A percentile compares a stretch with the other conserved stretches of the same genome.
phyloP scores from a whole-genome alignment of 805 yeast genomes.

The Priceomyces haplophilus region DNA sequence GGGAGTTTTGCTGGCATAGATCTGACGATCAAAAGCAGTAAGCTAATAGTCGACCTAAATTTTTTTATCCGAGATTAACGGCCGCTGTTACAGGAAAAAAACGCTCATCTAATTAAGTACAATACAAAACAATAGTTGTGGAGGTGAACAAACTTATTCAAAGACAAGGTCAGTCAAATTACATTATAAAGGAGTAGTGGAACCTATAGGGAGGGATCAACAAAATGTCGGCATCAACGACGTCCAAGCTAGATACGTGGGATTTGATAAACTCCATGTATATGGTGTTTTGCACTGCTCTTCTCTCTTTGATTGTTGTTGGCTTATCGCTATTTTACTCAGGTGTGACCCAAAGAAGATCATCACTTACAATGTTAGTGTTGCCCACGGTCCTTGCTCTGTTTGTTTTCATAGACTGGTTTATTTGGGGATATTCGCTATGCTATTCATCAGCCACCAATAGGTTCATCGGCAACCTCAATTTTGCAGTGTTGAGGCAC shows the following conservation, averaged over 20 bases:
- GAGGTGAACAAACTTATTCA: too few relatives aligned
- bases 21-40: background rate
- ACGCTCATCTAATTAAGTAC: too few relatives aligned
- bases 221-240: conserved; percentile 1
- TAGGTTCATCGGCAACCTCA: conserved; percentile 32
- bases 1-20: conserved; percentile 17
- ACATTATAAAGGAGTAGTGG: too few relatives aligned
- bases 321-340: conserved; percentile 42
- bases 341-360: conserved; percentile 42
- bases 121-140: too few relatives aligned
- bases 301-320: conserved; percentile 29
- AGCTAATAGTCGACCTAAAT: too few relatives aligned
- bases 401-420: conserved; percentile 39
- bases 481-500: conserved; percentile 30
- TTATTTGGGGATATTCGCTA: conserved; percentile 43
- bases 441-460: conserved; percentile 36
- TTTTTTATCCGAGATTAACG: too few relatives aligned
- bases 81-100: too few relatives aligned
- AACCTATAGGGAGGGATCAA: too few relatives aligned
- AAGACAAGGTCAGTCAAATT: too few relatives aligned
- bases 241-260: conserved; percentile 2
- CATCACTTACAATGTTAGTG: conserved; percentile 39
- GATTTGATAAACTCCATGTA: conserved; percentile 27
- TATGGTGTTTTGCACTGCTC: conserved; percentile 33
- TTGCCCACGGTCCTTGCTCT: conserved; percentile 32